Evolutionary conservation across 441 rosid genomes (phyloP), one percentile per base, ranked within the genome.

Genomic region (Metrosideros polymorpha): DNA sequence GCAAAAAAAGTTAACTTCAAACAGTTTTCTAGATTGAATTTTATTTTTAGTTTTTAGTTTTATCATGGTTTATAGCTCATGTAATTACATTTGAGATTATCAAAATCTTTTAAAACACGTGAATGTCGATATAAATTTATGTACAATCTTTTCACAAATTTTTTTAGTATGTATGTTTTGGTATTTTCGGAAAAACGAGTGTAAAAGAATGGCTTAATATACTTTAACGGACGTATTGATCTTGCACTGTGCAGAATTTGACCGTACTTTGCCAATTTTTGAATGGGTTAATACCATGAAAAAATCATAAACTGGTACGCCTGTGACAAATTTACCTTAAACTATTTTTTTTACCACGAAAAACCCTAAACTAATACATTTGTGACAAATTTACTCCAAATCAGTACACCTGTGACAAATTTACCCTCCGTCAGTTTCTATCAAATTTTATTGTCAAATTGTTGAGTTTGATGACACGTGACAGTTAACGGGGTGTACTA

Each of bases 51-150:
- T 59, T 59, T 15, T 6, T 59, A 14, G 22, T 13, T 15, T 59
- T 29, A 29, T 59, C 71, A 7, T 3, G 35, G 9, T 59, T n/a
- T 3, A 59, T 1, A 8, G 19, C 35, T 29, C 3, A 0, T 39
- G 15, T 30, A 29, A 3, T 59, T 8, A 29, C 17, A 15, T 4
- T 4, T 6, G 10, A 59, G 1, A n/a, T n/a, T n/a, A n/a, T n/a
- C n/a, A n/a, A n/a, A n/a, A 0, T 17, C 0, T 15, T 2, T 14
- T 3, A 1, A 18, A 63, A 63, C 43, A 4, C 13, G 1, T 32
- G 2, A 32, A 4, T 63, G 2, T 32, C 0, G 0, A 32, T 63
- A 6, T 32, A 63, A 63, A 17, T 18, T 32, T 22, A 32, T 4
- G 25, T 35, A 15, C 2, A 30, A 61, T 30, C 10, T 30, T 17